Conservation (phyloP, 2,329 filamentous ascomycete species). For the Calonectria crousiana region DNA sequence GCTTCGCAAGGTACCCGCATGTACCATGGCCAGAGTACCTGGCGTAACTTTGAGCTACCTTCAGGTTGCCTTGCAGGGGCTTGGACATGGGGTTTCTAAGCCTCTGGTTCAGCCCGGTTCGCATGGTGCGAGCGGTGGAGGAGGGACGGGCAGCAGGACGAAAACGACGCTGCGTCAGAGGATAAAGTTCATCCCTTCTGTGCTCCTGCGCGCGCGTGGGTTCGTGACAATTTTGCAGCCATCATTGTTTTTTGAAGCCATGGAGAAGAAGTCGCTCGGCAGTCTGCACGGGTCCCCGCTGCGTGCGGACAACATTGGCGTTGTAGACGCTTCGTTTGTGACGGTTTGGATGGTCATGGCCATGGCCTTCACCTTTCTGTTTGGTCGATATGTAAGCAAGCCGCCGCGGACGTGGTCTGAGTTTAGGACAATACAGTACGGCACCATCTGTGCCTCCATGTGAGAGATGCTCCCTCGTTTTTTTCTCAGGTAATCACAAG, state of each 20-base stretch:
- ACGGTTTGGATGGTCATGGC: constrained; percentile 24
- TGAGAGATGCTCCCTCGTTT: background rate
- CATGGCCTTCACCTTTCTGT: background rate
- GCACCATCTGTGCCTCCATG: constrained; percentile 5
- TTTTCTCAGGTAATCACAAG: fast-evolving
- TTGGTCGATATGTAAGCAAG: background rate
- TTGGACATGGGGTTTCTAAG: background rate
- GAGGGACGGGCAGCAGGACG: background rate
- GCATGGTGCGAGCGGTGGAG: background rate
- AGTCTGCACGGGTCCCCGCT: constrained; percentile 6
- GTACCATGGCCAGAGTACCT: constrained; percentile 6
- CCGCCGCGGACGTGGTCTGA: constrained; percentile 16
- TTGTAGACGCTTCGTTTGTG: constrained; percentile 17
- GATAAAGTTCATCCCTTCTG: background rate
- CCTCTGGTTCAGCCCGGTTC: background rate
- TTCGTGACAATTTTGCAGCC: background rate
- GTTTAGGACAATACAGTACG: constrained; percentile 20
- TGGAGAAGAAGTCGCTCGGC: constrained; percentile 26
- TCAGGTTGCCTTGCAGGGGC: background rate
- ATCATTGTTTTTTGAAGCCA: background rate
- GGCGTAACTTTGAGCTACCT: constrained; percentile 1
- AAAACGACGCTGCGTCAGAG: background rate
- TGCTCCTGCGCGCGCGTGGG: background rate
- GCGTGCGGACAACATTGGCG: background rate
- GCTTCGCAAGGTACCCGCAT: background rate